Percentiles rank a stretch among this genome's conserved stretches.
phyloP scores from a whole-genome alignment of 192 early-diverging fungal genomes.

The Gamsiella multidivaricata region DNA sequence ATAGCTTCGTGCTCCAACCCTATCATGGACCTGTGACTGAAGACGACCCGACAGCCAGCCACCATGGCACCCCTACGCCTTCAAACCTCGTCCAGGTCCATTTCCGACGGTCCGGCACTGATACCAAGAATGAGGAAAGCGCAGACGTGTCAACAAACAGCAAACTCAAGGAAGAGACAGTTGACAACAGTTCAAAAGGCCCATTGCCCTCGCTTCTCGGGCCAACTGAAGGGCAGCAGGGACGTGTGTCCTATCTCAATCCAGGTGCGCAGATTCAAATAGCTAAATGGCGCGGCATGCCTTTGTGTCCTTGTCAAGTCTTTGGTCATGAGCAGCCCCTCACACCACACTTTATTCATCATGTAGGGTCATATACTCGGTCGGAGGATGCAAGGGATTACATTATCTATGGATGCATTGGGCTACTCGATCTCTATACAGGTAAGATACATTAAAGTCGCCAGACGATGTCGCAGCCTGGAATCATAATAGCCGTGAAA shows the following conservation, averaged over 20 bases:
- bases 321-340: not conserved
- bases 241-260: conserved; percentile 18
- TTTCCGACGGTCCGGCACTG: not conserved
- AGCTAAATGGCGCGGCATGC: too few species aligned
- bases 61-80: not conserved
- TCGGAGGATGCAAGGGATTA: conserved; percentile 31
- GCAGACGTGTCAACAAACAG: too few species aligned
- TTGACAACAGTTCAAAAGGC: not conserved
- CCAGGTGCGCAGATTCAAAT: not conserved
- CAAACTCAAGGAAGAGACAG: not conserved
- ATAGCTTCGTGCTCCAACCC: conserved; percentile 33
- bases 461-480: too few species aligned
- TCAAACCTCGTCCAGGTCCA: conserved; percentile 14
- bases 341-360: not conserved
- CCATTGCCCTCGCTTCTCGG: not conserved
- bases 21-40: not conserved
- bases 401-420: conserved; percentile 46
- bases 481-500: too few species aligned
- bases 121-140: not conserved
- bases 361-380: conserved; percentile 26
- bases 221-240: not conserved
- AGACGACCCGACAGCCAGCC: not conserved
- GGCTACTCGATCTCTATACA: conserved; percentile 32
- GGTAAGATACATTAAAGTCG: too few species aligned
- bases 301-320: not conserved